phyloP scores from a whole-genome alignment of 2,329 filamentous ascomycete species.

The Trichoderma asperellum region DNA sequence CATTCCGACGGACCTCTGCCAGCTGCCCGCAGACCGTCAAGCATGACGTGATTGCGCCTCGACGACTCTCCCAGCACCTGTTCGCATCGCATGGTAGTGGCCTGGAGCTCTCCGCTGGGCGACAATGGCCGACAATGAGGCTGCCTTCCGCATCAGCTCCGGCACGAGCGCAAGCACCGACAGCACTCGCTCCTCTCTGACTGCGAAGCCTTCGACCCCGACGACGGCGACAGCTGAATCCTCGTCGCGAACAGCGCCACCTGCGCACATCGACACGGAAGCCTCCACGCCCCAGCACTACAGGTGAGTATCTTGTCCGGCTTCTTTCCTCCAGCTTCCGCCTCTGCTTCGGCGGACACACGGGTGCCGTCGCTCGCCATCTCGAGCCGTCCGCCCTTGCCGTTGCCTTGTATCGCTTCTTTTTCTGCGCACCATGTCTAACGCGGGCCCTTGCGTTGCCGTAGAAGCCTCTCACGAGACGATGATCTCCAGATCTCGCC shows the following conservation, averaged over 20 bases:
- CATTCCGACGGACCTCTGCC: not conserved
- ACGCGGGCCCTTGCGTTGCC: constrained; percentile 22
- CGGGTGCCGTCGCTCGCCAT: constrained; percentile 30
- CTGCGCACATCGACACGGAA: constrained; percentile 45
- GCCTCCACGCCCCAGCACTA: constrained; percentile 47
- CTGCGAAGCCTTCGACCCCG: constrained; percentile 56
- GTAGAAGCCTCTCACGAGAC: constrained; percentile 37
- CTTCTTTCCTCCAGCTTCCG: not conserved
- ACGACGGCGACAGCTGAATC: constrained; percentile 38
- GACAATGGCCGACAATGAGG: constrained; percentile 71
- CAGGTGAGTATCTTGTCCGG: constrained; percentile 40
- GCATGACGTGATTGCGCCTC: constrained; percentile 42
- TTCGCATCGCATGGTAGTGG: constrained; percentile 37
- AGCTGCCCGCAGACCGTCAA: constrained; percentile 27
- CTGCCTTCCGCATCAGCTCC: constrained; percentile 60
- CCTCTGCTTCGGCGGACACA: not conserved
- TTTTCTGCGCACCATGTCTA: constrained; percentile 16
- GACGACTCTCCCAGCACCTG: constrained; percentile 26
- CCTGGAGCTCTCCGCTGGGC: constrained; percentile 42
- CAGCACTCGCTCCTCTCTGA: constrained; percentile 67
- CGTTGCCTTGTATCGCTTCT: constrained; percentile 12
- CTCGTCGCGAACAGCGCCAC: constrained; percentile 32
- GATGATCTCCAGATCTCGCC: constrained; percentile 55
- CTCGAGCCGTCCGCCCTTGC: constrained; percentile 21
- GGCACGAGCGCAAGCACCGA: constrained; percentile 51